These are phyloP conservation scores for Davidsoniella eucalypti DNA, from an alignment of 2,329 filamentous ascomycete genomes.

Conservation along the genomic window DNA sequence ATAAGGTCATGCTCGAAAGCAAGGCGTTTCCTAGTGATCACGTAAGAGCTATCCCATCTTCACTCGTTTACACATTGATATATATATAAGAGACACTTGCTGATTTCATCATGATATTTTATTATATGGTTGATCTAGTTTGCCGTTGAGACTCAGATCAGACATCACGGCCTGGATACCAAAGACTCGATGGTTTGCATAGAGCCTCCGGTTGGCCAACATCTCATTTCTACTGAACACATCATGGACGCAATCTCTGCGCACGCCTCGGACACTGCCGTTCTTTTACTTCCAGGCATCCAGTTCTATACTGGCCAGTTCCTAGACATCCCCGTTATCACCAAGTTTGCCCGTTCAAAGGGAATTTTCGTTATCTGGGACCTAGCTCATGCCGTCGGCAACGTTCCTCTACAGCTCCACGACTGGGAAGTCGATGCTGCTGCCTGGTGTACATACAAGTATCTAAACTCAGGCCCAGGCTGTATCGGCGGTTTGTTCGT, in stretches of 20 bases:
- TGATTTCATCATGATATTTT: background rate
- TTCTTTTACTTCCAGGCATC: constrained; percentile 70
- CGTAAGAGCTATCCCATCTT: constrained; percentile 24
- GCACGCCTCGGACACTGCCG: constrained; percentile 54
- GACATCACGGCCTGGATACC: constrained; percentile 47
- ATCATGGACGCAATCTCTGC: constrained; percentile 59
- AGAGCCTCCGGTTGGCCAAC: constrained; percentile 34
- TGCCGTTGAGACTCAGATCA: constrained; percentile 61
- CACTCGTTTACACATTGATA: too few relatives aligned
- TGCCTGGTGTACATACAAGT: constrained; percentile 90
- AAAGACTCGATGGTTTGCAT: constrained; percentile 52
- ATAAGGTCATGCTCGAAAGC: constrained; percentile 66
- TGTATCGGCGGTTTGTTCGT: constrained; percentile 68
- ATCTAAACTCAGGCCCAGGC: constrained; percentile 74
- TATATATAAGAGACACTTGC: background rate
- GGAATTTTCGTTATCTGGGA: constrained; percentile 74
- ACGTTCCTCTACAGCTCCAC: constrained; percentile 62
- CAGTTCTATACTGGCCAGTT: constrained; percentile 88
- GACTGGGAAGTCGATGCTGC: constrained; percentile 89
- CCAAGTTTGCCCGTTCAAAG: constrained; percentile 52
- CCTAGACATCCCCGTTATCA: constrained; percentile 70
- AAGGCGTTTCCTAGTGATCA: constrained; percentile 78
- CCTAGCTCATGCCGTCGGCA: constrained; percentile 71
- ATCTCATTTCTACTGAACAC: constrained; percentile 51
- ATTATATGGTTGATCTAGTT: constrained; percentile 32